phyloP scores from a whole-genome alignment of 164 flowering plant genomes.

The Vitis cinerea region DNA sequence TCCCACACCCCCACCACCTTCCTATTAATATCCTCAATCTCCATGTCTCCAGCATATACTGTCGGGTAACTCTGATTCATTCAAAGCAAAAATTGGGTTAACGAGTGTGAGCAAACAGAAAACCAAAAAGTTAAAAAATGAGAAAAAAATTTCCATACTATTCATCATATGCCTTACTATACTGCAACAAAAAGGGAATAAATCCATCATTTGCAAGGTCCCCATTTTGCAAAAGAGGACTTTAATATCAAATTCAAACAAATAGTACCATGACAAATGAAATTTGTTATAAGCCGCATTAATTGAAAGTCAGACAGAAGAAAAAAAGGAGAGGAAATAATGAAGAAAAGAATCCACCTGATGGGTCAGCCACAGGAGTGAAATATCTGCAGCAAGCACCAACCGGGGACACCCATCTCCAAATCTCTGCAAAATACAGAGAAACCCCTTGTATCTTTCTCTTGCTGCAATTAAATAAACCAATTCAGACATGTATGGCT shows the following conservation, averaged over 20 bases:
- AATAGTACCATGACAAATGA: background rate
- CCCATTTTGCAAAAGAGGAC: too few relatives aligned
- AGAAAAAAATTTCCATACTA: background rate
- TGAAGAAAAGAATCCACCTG: constrained; percentile 40
- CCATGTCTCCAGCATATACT: constrained; percentile 62
- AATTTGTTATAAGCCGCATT: background rate
- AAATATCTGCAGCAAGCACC: constrained; percentile 73
- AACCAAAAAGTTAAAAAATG: background rate
- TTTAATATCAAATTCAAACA: background rate
- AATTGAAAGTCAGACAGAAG: constrained; percentile 1
- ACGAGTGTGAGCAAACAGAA: background rate
- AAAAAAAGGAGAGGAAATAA: background rate
- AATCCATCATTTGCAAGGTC: too few relatives aligned
- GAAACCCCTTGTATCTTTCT: constrained; percentile 66
- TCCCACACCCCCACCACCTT: constrained; percentile 52
- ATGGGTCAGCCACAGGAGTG: constrained; percentile 86
- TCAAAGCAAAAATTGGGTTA: background rate
- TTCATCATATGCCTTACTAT: too few relatives aligned
- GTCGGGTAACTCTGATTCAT: constrained; percentile 81
- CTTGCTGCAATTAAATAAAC: constrained; percentile 76
- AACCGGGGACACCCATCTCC: constrained; percentile 40
- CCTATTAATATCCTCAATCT: constrained; percentile 44
- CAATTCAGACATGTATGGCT: constrained; percentile 63
- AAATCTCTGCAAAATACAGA: constrained; percentile 47
- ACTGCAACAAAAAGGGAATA: too few relatives aligned